Base-by-base conservation (phyloP, 805 yeast species). In the Kazachstania taianensis region DNA sequence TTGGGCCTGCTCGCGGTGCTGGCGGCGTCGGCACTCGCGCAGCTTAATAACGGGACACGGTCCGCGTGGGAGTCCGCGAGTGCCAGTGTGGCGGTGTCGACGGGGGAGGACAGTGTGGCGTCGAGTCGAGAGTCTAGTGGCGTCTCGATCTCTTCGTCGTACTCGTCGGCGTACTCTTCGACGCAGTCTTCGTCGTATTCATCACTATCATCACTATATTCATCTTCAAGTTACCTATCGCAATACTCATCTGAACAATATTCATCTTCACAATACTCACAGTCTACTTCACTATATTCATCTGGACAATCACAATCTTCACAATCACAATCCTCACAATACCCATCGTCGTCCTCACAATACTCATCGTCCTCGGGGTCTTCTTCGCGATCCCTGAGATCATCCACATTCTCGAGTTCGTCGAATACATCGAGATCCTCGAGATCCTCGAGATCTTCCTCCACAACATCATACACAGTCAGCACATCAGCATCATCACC, bases 401-500 rank as follows among this genome's bases (percentile, higher is more conserved):
- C n/a, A n/a, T n/a, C n/a, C n/a, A n/a, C n/a, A n/a, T n/a, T n/a
- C n/a, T 16, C 20, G n/a, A 15, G 20, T 10, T 12, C 32, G n/a
- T 12, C 16, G 12, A 28, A 12, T 14, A 12, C 32, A 9, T 28
- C 32, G 18, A 28, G 32, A 13, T 12, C 32, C 16, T 7, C 9
- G 7, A 27, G 7, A 28, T 28, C 32, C n/a, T 16, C 12, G 15
- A 15, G 20, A 5, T 12, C 16, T 7, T 26, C 48, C 1, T 35
- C 48, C 5, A 40, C 45, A 18, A 28, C 40, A 2, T 26, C 37
- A 20, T 12, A 13, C 16, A 15, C 12, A 6, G 35, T 36, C 16
- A 23, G 40, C 10, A 27, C 46, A 2, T 22, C 41, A 9, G 24
- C 45, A 8, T 26, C 39, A 5, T 18, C 48, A 4, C 40, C 56